phyloP scores from a whole-genome alignment of 306 rosid species.

The Cucumis hystrix region DNA sequence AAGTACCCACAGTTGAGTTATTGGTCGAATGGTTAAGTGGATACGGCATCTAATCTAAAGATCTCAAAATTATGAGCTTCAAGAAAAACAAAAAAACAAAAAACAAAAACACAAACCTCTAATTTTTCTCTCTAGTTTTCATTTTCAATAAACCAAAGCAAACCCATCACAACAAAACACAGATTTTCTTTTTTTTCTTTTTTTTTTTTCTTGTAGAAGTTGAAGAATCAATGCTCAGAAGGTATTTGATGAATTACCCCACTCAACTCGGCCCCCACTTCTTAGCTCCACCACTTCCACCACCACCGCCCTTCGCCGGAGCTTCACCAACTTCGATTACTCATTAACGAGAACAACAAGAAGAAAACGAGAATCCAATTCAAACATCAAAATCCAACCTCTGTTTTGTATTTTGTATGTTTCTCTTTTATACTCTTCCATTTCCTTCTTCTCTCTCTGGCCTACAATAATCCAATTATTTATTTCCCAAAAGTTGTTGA shows the following conservation, averaged over 20 bases:
- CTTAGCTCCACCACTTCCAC: not conserved
- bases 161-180: not conserved
- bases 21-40: slow-evolving; percentile 32
- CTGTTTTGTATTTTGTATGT: not conserved
- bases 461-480: slow-evolving; percentile 16
- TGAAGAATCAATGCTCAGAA: slow-evolving; percentile 41
- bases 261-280: too few relatives aligned
- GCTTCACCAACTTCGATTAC: not conserved
- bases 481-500: slow-evolving; percentile 15
- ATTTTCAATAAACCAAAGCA: not conserved
- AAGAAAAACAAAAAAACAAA: too few relatives aligned
- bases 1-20: not conserved
- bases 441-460: slow-evolving; percentile 6
- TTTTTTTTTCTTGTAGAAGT: not conserved
- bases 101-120: too few relatives aligned
- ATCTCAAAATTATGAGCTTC: not conserved
- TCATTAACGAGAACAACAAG: not conserved
- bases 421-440: not conserved
- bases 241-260: slow-evolving; percentile 23
- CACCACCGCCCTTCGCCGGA: not conserved
- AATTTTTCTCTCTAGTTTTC: not conserved
- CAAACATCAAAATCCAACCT: not conserved
- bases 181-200: not conserved
- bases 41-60: slow-evolving; percentile 30
- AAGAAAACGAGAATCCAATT: not conserved